These are phyloP conservation scores for Ramalina peruviana DNA, from an alignment of 495 filamentous ascomycete species.

Conservation along the genomic window DNA sequence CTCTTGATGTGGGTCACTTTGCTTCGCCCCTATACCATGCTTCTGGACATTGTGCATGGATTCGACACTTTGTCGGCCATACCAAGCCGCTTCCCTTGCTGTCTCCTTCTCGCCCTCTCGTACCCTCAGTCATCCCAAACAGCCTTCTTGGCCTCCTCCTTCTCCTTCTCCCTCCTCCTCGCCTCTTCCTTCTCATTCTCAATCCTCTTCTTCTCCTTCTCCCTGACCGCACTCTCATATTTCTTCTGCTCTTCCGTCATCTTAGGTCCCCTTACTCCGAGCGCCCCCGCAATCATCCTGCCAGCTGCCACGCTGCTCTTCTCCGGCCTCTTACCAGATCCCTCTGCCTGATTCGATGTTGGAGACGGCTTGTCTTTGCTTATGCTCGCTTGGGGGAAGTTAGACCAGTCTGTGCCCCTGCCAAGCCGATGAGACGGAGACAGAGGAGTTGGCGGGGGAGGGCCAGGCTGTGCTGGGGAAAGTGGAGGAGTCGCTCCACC, in stretches of 20 bases:
- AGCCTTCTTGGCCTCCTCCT: slow-evolving; percentile 54
- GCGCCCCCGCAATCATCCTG: slow-evolving; percentile 75
- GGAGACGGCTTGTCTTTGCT: too few species aligned
- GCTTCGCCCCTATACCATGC: too few species aligned
- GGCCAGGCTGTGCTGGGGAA: slow-evolving; percentile 23
- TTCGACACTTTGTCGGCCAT: too few species aligned
- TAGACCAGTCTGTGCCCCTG: slow-evolving; percentile 10
- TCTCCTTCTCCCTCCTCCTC: slow-evolving; percentile 49
- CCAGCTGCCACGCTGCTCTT: slow-evolving; percentile 87
- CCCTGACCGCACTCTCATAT: slow-evolving; percentile 71
- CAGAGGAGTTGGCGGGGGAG: slow-evolving; percentile 48
- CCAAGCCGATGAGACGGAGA: slow-evolving; percentile 31
- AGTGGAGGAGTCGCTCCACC: not conserved
- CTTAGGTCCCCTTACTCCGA: slow-evolving; percentile 70
- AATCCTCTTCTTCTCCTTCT: slow-evolving; percentile 68
- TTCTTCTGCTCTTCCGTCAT: slow-evolving; percentile 76
- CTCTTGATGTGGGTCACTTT: too few species aligned
- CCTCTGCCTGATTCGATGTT: slow-evolving; percentile 2
- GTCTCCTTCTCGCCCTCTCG: not conserved
- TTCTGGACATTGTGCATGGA: too few species aligned
- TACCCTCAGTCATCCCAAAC: slow-evolving; percentile 65
- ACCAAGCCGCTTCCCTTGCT: not conserved
- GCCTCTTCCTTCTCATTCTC: slow-evolving; percentile 58
- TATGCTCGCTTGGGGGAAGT: slow-evolving; percentile 11
- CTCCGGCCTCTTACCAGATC: slow-evolving; percentile 46